Base-by-base conservation (phyloP, 2,329 filamentous ascomycete species). In the Didymella segeticola region DNA sequence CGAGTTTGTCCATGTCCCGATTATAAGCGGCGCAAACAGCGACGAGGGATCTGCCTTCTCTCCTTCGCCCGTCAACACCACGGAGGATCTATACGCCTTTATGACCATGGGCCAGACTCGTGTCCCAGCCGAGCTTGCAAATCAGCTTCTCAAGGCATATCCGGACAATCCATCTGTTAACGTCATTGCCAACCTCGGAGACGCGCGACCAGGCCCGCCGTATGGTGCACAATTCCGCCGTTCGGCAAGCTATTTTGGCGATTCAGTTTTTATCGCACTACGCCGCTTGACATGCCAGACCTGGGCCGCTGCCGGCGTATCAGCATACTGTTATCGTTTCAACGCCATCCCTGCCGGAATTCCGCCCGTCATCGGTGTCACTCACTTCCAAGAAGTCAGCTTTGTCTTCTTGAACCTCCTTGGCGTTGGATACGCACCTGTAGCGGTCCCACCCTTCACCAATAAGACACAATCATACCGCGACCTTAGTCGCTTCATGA, bases 21-120 rank as follows among this genome's bases (percentile, higher is more conserved):
- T 89, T 33, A 77, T 90, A 6, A 75, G 81, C 27, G 87, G 88
- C 6, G 81, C 81, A 29, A 89, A 89, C 68, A 82, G 81, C 1
- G 87, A 90, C 61, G 88, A 90, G 67, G 88, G 86, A 2, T 82
- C 81, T 1, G 75, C 77, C 1, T 88, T 87, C 62, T 81, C 78
- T 0, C 78, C 79, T 10, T 68, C 56, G 5, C 81, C 80, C 14
- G 80, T 88, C 56, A 82, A 86, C 64, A 84, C 80, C 1, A 81
- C 78, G 10, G 78, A 74, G 14, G 78, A 86, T 43, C 83, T 87
- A 63, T 70, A 75, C 37, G 75, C 71, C 43, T 70, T 82, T 12
- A 73, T 69, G 20, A 68, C 67, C 31, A 62, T 64, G 17, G 60
- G 60, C 4, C 47, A 46, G 9, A 64, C 66, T 17, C 60, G 63